Evolutionary conservation across 352 stramenopile genomes (phyloP), one percentile per base, ranked within the genome.

Genomic region (Phytopythium litorale): DNA sequence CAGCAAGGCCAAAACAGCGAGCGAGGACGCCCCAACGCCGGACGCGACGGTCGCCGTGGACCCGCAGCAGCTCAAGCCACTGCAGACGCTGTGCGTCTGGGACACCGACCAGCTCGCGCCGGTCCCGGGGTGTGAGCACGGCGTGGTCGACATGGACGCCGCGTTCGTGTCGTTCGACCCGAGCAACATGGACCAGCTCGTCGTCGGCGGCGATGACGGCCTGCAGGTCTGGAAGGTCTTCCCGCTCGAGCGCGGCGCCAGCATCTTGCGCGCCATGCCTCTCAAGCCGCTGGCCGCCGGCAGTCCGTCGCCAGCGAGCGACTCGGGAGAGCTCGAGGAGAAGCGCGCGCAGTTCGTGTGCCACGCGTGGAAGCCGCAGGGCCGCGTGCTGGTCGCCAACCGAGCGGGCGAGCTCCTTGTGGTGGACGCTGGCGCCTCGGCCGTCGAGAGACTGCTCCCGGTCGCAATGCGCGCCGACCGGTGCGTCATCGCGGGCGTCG

Each of bases 201-300:
- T 94, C 6, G 55, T 92, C 0, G 87, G 81, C 23, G 81, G 81
- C 4, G 73, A 78, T 40, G 78, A 82, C 35, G 79, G 81, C 7
- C 68, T 95, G 11, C 70, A 85, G 25, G 61, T 92, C 59, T 95
- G 76, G 78, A 90, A 87, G 62, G 63, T 90, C 33, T 91, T 85
- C 70, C 70, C 67, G 28, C 57, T 63, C 45, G 58, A 55, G 32
- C 70, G 55, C 15, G 67, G 70, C n/a, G 64, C 64, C 35, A 69
- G 25, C 5, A 59, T 79, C 8, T 51, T 80, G 42, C 72, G 70
- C 56, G 58, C 72, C 3, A 56, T 76, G 66, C 38, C 59, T 0
- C 59, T 76, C n/a, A 28, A 30, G 35, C 25, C 9, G 3, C n/a
- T 45, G 18, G 9, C n/a, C 19, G 5, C 8, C 13, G 30, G n/a